phyloP scores from a whole-genome alignment of 805 yeast genomes.

The Maudiozyma serrabonitensis region DNA sequence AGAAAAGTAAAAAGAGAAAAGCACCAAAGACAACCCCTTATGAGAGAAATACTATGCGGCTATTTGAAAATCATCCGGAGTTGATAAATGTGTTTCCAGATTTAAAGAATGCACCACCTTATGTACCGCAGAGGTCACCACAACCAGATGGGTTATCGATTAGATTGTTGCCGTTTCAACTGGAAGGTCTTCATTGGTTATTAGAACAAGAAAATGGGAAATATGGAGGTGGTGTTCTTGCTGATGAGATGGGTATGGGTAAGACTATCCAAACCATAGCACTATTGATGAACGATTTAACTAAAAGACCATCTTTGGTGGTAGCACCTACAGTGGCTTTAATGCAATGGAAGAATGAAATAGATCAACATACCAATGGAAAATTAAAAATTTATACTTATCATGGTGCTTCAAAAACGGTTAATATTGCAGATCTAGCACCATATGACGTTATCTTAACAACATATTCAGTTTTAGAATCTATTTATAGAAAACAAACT shows the following conservation, averaged over 20 bases:
- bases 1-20: constrained; percentile 19
- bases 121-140: constrained; percentile 44
- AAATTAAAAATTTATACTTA: constrained; percentile 57
- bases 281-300: constrained; percentile 58
- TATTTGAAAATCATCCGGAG: constrained; percentile 73
- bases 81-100: constrained; percentile 62
- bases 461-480: constrained; percentile 86
- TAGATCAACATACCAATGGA: constrained; percentile 72
- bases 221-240: constrained; percentile 84
- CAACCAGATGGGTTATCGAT: constrained; percentile 78
- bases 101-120: constrained; percentile 38
- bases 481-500: constrained; percentile 70
- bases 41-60: constrained; percentile 55
- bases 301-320: constrained; percentile 70
- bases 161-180: constrained; percentile 76
- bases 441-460: constrained; percentile 69
- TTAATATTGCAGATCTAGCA: constrained; percentile 43
- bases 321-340: constrained; percentile 98
- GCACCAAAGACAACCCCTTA: constrained; percentile 55
- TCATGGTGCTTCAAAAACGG: constrained; percentile 79
- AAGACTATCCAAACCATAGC: constrained; percentile 96
- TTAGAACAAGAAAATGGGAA: constrained; percentile 66
- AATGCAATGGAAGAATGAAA: constrained; percentile 96
- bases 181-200: constrained; percentile 90
- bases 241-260: constrained; percentile 99